Percentiles rank a stretch among this genome's conserved stretches.
Conservation (phyloP, 2,329 filamentous ascomycete species). For the Penicillium sp. region DNA sequence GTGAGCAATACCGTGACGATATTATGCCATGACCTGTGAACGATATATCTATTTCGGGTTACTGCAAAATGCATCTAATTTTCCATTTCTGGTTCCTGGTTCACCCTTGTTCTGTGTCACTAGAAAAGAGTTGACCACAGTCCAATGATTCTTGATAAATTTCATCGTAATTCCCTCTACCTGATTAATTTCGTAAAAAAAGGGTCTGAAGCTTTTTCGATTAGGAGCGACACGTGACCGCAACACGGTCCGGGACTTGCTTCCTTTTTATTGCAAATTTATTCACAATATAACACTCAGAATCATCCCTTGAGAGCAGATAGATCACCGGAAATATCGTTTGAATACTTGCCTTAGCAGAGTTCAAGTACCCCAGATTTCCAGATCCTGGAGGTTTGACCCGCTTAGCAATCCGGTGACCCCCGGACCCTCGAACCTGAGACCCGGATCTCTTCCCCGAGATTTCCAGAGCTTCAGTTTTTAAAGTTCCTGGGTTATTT, state of each 20-base stretch:
- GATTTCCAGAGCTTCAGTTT: background rate
- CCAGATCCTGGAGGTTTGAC: background rate
- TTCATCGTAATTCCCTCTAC: background rate
- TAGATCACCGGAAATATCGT: background rate
- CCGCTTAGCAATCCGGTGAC: constrained; percentile 7
- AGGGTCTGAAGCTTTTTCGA: background rate
- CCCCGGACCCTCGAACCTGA: background rate
- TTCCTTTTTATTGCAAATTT: background rate
- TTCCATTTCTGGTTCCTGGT: background rate
- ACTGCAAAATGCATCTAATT: background rate
- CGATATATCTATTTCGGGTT: background rate
- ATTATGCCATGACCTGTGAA: constrained; percentile 22
- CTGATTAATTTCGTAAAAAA: background rate
- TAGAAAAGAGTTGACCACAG: background rate
- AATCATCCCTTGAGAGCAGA: background rate
- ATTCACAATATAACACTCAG: background rate
- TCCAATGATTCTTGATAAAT: background rate
- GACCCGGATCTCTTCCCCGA: background rate
- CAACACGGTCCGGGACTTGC: background rate
- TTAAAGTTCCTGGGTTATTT: background rate
- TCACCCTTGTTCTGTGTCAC: background rate
- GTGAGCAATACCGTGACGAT: constrained; percentile 41
- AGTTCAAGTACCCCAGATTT: background rate
- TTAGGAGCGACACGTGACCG: background rate
- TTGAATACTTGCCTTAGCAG: background rate